A percentile compares a stretch with the other conserved stretches of the same genome.
These are phyloP conservation scores for Lasiodiplodia theobromae DNA, from an alignment of 2,329 filamentous ascomycete species.

Conservation along the genomic window DNA sequence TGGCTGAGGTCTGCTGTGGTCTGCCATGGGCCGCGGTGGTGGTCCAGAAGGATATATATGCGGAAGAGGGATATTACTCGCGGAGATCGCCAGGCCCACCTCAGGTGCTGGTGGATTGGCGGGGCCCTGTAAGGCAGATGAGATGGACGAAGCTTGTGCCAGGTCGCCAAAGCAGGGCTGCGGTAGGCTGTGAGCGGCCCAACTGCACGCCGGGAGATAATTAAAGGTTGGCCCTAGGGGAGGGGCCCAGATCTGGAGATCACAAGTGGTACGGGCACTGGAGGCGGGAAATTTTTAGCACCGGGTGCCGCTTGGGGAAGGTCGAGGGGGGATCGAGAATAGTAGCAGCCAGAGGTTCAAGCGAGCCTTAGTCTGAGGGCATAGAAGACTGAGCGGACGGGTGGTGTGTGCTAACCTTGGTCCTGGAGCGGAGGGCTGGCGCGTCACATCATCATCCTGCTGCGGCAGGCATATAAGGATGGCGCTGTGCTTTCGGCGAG, in stretches of 20 bases:
- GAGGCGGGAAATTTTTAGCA: constrained; percentile 26
- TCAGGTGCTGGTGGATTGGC: constrained; percentile 22
- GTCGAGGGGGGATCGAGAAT: constrained; percentile 24
- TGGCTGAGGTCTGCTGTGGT: constrained; percentile 28
- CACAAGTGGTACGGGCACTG: constrained; percentile 21
- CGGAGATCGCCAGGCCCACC: constrained; percentile 30
- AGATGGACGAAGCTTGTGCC: constrained; percentile 27
- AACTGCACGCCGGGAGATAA: constrained; percentile 28
- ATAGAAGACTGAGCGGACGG: constrained; percentile 15
- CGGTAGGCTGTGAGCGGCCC: constrained; percentile 27
- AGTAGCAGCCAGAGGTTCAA: constrained; percentile 14
- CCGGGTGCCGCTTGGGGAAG: constrained; percentile 22
- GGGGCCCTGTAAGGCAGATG: constrained; percentile 30
- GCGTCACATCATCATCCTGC: constrained; percentile 30
- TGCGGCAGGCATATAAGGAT: constrained; percentile 30
- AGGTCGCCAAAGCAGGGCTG: constrained; percentile 26
- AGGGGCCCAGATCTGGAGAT: constrained; percentile 26
- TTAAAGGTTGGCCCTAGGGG: constrained; percentile 26
- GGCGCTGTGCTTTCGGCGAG: constrained; percentile 25
- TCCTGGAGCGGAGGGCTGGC: constrained; percentile 26
- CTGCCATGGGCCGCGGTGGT: constrained; percentile 29
- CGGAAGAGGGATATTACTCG: constrained; percentile 23
- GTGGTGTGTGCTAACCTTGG: constrained; percentile 26
- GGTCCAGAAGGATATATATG: constrained; percentile 30
- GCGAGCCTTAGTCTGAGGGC: constrained; percentile 26